Evolutionary conservation across 1,284 basidiomycete genomes (phyloP).

Genomic region (Irpex sp.): DNA sequence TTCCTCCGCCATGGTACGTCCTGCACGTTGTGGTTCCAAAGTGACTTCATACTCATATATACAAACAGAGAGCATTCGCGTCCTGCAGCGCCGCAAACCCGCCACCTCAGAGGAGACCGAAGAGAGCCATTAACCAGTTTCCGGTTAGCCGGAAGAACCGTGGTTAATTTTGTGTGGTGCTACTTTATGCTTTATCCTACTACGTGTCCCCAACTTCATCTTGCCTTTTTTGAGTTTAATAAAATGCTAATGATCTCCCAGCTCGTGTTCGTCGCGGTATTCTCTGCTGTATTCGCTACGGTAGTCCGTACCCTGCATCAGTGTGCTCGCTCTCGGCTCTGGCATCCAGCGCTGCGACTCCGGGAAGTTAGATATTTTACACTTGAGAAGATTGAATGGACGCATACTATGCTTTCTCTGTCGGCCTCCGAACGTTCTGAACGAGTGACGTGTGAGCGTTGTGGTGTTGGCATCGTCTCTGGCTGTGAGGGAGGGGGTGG

Average conservation of each 20-base stretch:
- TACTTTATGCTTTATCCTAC: background rate
- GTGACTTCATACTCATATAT: too few species aligned
- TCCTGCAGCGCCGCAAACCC: constrained; percentile 20
- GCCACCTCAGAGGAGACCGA: background rate
- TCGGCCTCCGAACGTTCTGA: constrained; percentile 15
- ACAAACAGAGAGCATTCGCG: constrained; percentile 26
- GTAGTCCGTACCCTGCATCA: constrained; percentile 18
- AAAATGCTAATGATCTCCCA: constrained; percentile 12
- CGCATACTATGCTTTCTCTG: constrained; percentile 15
- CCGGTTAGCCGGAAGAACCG: background rate
- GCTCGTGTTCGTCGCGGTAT: constrained; percentile 18
- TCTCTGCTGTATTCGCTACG: constrained; percentile 7
- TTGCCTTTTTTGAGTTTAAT: background rate
- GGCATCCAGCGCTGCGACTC: constrained; percentile 16
- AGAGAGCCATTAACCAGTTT: background rate
- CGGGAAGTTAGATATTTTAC: too few species aligned
- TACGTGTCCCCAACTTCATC: background rate
- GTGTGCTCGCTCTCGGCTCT: constrained; percentile 17
- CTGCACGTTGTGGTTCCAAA: background rate
- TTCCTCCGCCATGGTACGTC: constrained; percentile 71
- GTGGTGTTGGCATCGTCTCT: constrained; percentile 24
- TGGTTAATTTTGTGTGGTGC: background rate
- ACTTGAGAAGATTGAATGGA: too few species aligned
- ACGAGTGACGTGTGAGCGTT: constrained; percentile 18
- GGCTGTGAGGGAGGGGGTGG: constrained; percentile 18